A percentile compares a stretch with the other conserved stretches of the same genome.
Conservation (phyloP, 176 grass and related monocot genomes). For the Oryza glaberrima region DNA sequence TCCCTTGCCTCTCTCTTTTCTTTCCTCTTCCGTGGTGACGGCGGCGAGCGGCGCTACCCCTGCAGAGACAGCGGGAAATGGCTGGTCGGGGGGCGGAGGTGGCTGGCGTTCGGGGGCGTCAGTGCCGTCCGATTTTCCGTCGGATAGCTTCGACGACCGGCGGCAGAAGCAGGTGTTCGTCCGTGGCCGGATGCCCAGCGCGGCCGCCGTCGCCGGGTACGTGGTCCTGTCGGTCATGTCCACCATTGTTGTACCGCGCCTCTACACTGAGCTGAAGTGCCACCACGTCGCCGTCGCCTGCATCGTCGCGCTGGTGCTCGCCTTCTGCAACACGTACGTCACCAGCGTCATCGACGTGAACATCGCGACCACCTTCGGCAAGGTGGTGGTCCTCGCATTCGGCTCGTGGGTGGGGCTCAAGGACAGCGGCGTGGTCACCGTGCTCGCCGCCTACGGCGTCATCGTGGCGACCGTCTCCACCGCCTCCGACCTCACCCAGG, state of each 20-base stretch:
- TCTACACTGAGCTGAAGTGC: conserved; percentile 55
- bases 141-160: no score
- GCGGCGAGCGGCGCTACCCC: no score
- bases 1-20: no score
- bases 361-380: conserved; percentile 49
- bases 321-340: conserved; percentile 72
- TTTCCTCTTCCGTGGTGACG: no score
- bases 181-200: conserved; percentile 50
- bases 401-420: no score
- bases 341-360: conserved; percentile 56
- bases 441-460: no score
- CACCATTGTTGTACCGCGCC: conserved; percentile 36
- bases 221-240: conserved; percentile 39
- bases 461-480: no score
- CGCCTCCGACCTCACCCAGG: no score
- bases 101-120: conserved; percentile 17
- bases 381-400: conserved; percentile 25
- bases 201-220: conserved; percentile 30
- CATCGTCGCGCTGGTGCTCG: conserved; percentile 51
- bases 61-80: no score
- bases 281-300: conserved; percentile 51
- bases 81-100: no score
- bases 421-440: no score
- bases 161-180: conserved; percentile 46
- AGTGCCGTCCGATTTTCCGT: neutral